Evolutionary conservation across 257 asterid genomes (phyloP), one percentile per base, ranked within the genome.

Genomic region (Jaltomata sinuosa): DNA sequence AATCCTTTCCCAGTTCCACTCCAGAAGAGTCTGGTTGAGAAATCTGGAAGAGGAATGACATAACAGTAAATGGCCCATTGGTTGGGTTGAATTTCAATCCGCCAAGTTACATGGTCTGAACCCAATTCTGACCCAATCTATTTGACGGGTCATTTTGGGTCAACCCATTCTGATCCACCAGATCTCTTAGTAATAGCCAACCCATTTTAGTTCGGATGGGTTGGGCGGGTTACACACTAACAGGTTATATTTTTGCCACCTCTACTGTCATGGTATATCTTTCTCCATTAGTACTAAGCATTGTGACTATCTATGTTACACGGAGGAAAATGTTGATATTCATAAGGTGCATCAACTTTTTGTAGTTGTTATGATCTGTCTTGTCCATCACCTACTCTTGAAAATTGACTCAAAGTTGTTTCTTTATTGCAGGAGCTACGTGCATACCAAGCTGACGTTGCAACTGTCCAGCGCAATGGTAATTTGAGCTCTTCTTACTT

Each of bases 391-490:
- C 27, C 14, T 68, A 62, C 67, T 78, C 81, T 53, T 57, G 21
- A 82, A 64, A 45, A 12, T n/a, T 53, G 5, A 34, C 64, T 82
- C 62, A 5, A 11, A 82, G 32, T 86, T 65, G 84, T 52, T 50
- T 80, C 57, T 31, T 61, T 85, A 83, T 83, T 79, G 84, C 91
- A 96, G 99, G 98, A 97, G 87, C 87, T 97, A 79, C 98, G 98
- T 85, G 99, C 99, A 80, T 95, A 97, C 86, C 98, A 97, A 94
- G 99, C 99, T 91, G 99, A 95, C 83, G 92, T 93, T 77, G 99
- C 99, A 82, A 94, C 99, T 84, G 98, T 95, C 90, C 80, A 95
- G 81, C 88, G 99, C 87, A 94, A 95, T 86, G 99, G 99, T 96
- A 91, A 88, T 85, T 55, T 38, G 55, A 74, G 36, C 22, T 74